Conservation (phyloP, 331 rosid species). For the Pyracantha coccinea region DNA sequence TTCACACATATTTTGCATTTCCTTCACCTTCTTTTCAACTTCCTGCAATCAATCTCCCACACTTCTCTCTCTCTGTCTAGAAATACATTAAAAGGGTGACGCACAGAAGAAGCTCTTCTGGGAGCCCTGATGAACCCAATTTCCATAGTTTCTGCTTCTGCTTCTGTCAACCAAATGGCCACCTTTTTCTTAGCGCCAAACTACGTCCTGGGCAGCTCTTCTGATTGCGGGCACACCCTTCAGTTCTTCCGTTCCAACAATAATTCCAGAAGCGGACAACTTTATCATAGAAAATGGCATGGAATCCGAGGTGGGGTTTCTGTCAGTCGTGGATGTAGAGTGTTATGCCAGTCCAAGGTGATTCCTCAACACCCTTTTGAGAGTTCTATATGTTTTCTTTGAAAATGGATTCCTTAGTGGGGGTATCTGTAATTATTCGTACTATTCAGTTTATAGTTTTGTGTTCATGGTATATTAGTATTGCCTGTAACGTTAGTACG, state of each 20-base stretch:
- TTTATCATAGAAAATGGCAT: constrained; percentile 1
- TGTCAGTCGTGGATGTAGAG: constrained; percentile 19
- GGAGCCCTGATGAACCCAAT: background rate
- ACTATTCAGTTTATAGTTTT: background rate
- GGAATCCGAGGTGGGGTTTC: constrained; percentile 3
- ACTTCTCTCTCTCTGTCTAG: background rate
- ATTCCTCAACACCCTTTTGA: constrained; percentile 10
- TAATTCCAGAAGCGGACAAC: constrained; percentile 8
- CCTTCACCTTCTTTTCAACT: background rate
- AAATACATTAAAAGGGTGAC: background rate
- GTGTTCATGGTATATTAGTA: background rate
- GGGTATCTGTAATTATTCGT: background rate
- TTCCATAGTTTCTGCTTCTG: background rate
- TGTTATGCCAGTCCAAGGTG: constrained; percentile 55
- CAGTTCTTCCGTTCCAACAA: constrained; percentile 22
- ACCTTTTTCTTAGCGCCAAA: constrained; percentile 16
- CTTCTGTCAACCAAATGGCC: constrained; percentile 24
- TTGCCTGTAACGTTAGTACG: background rate
- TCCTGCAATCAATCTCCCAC: background rate
- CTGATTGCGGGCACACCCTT: constrained; percentile 21
- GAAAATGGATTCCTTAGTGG: background rate
- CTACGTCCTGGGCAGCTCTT: constrained; percentile 21
- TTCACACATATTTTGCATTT: background rate
- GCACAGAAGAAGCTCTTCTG: background rate
- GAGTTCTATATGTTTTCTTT: background rate